Conservation (phyloP, 192 early-diverging fungal genomes). For the Coemansia sp. region DNA sequence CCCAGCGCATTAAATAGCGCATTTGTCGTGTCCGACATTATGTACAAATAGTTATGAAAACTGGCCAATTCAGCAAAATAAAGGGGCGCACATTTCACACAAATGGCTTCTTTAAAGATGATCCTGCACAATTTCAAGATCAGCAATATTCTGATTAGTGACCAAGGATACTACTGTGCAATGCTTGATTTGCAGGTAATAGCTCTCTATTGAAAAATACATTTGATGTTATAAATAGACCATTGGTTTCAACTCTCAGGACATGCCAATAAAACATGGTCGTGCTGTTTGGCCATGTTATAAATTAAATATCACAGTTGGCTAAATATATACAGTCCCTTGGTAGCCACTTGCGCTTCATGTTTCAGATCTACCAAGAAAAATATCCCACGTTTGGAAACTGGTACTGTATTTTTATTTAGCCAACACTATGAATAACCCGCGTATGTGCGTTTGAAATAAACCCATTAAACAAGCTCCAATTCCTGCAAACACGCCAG, state of each 20-base stretch:
- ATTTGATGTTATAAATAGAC: background rate
- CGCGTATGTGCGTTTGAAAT: background rate
- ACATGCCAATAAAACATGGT: background rate
- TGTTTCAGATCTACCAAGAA: constrained; percentile 2
- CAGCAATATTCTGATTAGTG: background rate
- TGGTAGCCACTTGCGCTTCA: background rate
- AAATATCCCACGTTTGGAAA: constrained; percentile 1
- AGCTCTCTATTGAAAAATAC: background rate
- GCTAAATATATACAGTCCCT: background rate
- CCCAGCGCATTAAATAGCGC: constrained; percentile 36
- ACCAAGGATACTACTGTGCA: background rate
- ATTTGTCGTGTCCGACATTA: constrained; percentile 32
- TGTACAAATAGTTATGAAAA: too few relatives aligned
- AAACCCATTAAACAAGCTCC: background rate
- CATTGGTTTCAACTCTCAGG: background rate
- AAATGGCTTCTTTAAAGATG: background rate
- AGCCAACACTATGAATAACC: background rate
- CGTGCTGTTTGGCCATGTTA: background rate
- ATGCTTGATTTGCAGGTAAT: background rate
- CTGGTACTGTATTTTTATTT: background rate
- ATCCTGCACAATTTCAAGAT: background rate
- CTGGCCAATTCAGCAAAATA: background rate
- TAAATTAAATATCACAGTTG: background rate
- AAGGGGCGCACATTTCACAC: background rate
- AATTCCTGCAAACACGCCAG: background rate